These are phyloP conservation scores for Solanum hybrid DNA, from an alignment of 305 asterid species.

Conservation along the genomic window DNA sequence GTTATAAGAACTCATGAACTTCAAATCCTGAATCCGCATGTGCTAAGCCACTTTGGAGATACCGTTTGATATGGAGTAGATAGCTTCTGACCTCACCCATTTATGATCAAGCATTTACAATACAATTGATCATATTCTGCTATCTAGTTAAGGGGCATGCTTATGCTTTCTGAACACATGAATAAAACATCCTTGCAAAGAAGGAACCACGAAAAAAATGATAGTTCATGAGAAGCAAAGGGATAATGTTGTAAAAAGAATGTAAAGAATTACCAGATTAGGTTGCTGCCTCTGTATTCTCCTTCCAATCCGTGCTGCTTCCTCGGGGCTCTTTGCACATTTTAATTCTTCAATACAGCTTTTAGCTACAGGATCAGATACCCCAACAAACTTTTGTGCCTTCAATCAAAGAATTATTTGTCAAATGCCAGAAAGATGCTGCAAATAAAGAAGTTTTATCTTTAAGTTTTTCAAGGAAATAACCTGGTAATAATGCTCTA, in stretches of 20 bases:
- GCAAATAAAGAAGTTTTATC: background rate
- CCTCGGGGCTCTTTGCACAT: constrained; percentile 84
- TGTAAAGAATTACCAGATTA: constrained; percentile 43
- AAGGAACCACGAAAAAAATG: background rate
- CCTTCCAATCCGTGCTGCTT: constrained; percentile 95
- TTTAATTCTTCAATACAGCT: constrained; percentile 53
- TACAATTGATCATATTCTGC: background rate
- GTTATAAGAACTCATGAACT: background rate
- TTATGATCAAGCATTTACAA: background rate
- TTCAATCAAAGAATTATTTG: constrained; percentile 18
- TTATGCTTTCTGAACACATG: background rate
- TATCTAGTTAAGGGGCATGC: background rate
- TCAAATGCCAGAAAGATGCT: background rate
- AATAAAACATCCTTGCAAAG: background rate
- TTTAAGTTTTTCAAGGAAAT: background rate
- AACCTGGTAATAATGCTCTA: constrained; percentile 99
- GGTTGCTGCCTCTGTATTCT: constrained; percentile 67
- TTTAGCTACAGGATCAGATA: constrained; percentile 50
- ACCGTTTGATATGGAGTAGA: background rate
- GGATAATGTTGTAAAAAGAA: background rate
- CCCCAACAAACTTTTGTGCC: constrained; percentile 80
- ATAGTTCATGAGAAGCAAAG: background rate
- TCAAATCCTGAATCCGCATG: background rate
- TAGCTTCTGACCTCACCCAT: background rate
- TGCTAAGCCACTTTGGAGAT: background rate